These are phyloP conservation scores for Cladosporium halotolerans DNA, from an alignment of 2,329 filamentous ascomycete species.

Conservation along the genomic window DNA sequence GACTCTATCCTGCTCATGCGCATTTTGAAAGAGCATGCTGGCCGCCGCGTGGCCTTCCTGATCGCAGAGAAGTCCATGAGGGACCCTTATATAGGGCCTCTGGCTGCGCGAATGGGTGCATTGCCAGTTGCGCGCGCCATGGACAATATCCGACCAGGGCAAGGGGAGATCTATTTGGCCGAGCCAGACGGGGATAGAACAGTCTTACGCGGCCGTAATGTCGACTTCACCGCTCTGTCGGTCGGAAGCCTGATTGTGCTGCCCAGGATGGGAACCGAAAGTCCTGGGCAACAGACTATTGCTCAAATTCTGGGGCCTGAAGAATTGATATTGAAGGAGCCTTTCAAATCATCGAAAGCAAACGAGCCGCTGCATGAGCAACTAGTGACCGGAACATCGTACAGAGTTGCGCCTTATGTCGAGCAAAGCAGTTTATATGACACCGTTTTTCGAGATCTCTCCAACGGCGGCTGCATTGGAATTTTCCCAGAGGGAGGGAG, in stretches of 20 bases:
- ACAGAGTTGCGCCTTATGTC: constrained; percentile 83
- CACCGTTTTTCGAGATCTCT: constrained; percentile 78
- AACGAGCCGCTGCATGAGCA: constrained; percentile 64
- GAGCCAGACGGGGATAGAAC: background rate
- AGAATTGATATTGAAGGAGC: constrained; percentile 78
- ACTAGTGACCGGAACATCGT: constrained; percentile 67
- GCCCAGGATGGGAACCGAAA: background rate
- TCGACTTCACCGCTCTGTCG: background rate
- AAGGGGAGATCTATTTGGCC: background rate
- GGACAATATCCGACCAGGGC: background rate
- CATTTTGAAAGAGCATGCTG: background rate
- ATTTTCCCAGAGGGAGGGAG: constrained; percentile 97
- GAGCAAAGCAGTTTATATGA: constrained; percentile 92
- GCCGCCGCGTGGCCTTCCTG: background rate
- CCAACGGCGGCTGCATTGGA: constrained; percentile 79
- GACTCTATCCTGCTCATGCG: background rate
- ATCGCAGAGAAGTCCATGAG: background rate
- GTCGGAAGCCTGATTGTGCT: background rate
- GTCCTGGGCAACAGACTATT: background rate
- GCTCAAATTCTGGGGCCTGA: background rate
- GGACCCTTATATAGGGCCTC: background rate
- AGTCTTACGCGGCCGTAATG: background rate
- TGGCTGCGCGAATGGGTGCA: background rate
- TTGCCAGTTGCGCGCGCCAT: background rate
- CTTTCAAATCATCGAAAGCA: constrained; percentile 71